Base-by-base conservation (phyloP, 2,329 filamentous ascomycete species). In the Gremmenia infestans region DNA sequence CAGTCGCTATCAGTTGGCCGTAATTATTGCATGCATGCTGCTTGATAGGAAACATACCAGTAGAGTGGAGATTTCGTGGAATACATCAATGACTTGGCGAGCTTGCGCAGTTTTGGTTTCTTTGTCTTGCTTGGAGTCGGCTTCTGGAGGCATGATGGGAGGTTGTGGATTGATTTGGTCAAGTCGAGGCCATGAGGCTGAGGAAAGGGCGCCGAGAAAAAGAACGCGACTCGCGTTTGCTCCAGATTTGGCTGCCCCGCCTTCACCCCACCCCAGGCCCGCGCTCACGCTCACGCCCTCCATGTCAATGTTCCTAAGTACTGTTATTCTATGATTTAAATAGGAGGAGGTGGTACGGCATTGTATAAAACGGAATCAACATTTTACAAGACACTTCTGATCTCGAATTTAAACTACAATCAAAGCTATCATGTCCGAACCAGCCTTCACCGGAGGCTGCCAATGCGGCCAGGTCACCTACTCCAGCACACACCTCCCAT, bases 1-100 rank as follows among this genome's bases (percentile, higher is more conserved):
- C 15, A 49, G 42, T 17, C 17, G 19, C 40, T 19, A 53, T 56
- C 14, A 53, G 60, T 48, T 35, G 42, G 46, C 52, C 49, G 50
- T 48, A 54, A 28, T 35, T 19, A 39, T 8, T 22, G 15, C 2
- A 28, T 19, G 37, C 9, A 35, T 19, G 37, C n/a, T 25, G 35
- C 8, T 40, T 17, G 47, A 35, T 37, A 52, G n/a, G 45, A 22
- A 42, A 75, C 83, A 65, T 76, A 97, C 93, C 63, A 99, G 80
- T 53, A 99, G 87, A 43, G 89, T 94, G 50, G 93, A 88, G 63
- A 94, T 93, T 70, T 94, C 89, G 65, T 90, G 84, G 32, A 91
- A 80, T 48, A 93, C 91, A 70, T 91, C 88, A 60, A 94, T 88
- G 51, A 88, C 89, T 68, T 93, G 87, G 65, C 90, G 86, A 17